These are phyloP conservation scores for Ceratocystis cubensis DNA, from an alignment of 2,329 filamentous ascomycete species.

Conservation along the genomic window DNA sequence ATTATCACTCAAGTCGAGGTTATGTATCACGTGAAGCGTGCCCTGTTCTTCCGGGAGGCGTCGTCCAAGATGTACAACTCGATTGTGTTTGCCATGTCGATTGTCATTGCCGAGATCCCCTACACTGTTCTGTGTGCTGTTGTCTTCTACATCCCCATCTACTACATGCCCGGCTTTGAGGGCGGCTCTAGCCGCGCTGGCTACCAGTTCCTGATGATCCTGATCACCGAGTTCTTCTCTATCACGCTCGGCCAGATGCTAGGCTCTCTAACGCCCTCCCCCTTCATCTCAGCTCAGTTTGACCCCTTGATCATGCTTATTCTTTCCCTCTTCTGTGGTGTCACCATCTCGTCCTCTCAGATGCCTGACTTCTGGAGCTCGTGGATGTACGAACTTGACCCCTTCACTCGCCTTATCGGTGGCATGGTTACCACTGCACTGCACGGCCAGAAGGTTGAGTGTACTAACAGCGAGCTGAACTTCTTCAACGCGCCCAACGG, in stretches of 20 bases:
- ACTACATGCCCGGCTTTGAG: constrained; percentile 71
- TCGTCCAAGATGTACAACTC: constrained; percentile 77
- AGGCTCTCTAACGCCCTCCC: constrained; percentile 62
- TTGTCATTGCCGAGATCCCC: constrained; percentile 73
- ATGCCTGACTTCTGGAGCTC: constrained; percentile 68
- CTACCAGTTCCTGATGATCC: constrained; percentile 75
- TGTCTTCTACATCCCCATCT: constrained; percentile 68
- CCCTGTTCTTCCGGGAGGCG: constrained; percentile 76
- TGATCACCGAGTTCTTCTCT: constrained; percentile 74
- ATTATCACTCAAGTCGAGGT: constrained; percentile 71
- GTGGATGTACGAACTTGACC: constrained; percentile 74
- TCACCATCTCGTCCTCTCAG: constrained; percentile 64
- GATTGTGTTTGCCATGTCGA: constrained; percentile 62
- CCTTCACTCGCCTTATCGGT: constrained; percentile 68
- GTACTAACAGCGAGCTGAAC: constrained; percentile 50
- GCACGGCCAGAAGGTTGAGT: constrained; percentile 51
- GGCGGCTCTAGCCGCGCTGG: constrained; percentile 52
- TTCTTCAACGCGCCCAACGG: constrained; percentile 53
- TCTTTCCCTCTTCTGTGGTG: constrained; percentile 77
- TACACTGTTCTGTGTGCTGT: constrained; percentile 73
- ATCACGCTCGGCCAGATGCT: constrained; percentile 68
- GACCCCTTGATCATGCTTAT: constrained; percentile 75
- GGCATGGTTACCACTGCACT: constrained; percentile 71
- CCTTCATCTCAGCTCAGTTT: constrained; percentile 65
- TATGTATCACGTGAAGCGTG: constrained; percentile 67